A percentile compares a stretch with the other conserved stretches of the same genome.
Evolutionary conservation across 1,284 basidiomycete genomes (phyloP).

Genomic region (Malassezia pachydermatis): DNA sequence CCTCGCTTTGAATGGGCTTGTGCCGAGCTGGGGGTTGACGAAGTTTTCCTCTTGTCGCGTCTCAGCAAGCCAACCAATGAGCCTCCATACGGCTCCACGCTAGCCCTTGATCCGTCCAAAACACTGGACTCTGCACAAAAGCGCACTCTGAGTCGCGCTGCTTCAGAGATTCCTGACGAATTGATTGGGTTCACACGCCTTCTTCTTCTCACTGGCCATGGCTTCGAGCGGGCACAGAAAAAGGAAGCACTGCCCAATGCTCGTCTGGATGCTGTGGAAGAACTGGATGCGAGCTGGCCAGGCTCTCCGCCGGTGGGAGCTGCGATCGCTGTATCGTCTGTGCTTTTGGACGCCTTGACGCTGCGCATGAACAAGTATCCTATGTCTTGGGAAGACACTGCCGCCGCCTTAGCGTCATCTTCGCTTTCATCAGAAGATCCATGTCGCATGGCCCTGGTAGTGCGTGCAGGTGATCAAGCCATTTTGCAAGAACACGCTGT

Average conservation of each 20-base stretch:
- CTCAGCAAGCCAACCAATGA: constrained; percentile 27
- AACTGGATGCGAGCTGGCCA: constrained; percentile 17
- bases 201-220: constrained; percentile 56
- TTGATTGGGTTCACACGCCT: constrained; percentile 65
- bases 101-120: constrained; percentile 11
- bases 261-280: constrained; percentile 53
- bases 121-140: constrained; percentile 18
- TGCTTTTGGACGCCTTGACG: constrained; percentile 6
- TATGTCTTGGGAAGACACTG: not conserved
- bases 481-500: constrained; percentile 13
- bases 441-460: constrained; percentile 16
- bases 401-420: not conserved
- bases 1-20: constrained; percentile 34
- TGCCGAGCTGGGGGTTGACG: constrained; percentile 35
- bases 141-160: constrained; percentile 43
- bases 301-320: not conserved
- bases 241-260: constrained; percentile 73
- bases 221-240: constrained; percentile 58
- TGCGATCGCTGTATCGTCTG: not conserved
- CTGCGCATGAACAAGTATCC: constrained; percentile 7
- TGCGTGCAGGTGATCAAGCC: constrained; percentile 13
- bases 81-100: constrained; percentile 23
- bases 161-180: constrained; percentile 57
- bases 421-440: not conserved
- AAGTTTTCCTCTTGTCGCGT: constrained; percentile 34